phyloP scores from a whole-genome alignment of 345 rosid genomes.

The Pistacia integerrima region DNA sequence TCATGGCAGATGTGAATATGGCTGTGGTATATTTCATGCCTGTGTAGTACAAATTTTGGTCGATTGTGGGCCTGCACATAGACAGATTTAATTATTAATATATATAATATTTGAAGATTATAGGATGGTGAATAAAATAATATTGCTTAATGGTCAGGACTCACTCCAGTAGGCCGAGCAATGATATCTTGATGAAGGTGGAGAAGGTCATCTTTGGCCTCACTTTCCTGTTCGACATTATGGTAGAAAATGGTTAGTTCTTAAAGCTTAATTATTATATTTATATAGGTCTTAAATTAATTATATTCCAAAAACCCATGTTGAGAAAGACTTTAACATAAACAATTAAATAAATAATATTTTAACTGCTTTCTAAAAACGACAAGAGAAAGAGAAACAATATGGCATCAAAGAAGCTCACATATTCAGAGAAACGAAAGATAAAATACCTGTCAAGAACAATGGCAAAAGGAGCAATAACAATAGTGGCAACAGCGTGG shows the following conservation, averaged over 20 bases:
- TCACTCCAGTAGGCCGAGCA: conserved; percentile 78
- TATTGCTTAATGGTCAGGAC: conserved; percentile 15
- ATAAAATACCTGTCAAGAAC: conserved; percentile 53
- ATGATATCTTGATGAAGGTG: conserved; percentile 58
- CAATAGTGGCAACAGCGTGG: conserved; percentile 57
- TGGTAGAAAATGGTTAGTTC: too few relatives aligned
- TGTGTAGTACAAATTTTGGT: conserved; percentile 68
- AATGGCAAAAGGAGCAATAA: conserved; percentile 76
- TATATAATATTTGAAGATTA: not conserved
- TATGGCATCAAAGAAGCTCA: not conserved
- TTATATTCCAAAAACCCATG: too few relatives aligned
- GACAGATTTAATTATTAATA: not conserved
- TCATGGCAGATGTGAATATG: conserved; percentile 74
- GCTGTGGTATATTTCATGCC: conserved; percentile 93
- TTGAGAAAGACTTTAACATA: too few relatives aligned
- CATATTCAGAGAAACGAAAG: not conserved
- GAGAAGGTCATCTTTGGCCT: conserved; percentile 80
- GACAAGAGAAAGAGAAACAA: not conserved
- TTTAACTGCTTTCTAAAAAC: too few relatives aligned
- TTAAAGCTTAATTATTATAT: too few relatives aligned
- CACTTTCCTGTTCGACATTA: conserved; percentile 48
- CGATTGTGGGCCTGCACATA: conserved; percentile 55
- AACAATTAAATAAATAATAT: too few relatives aligned
- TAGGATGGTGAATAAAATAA: not conserved
- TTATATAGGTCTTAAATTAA: too few relatives aligned